These are phyloP conservation scores for Boletus fagicola DNA, from an alignment of 768 basidiomycete genomes.

Conservation along the genomic window DNA sequence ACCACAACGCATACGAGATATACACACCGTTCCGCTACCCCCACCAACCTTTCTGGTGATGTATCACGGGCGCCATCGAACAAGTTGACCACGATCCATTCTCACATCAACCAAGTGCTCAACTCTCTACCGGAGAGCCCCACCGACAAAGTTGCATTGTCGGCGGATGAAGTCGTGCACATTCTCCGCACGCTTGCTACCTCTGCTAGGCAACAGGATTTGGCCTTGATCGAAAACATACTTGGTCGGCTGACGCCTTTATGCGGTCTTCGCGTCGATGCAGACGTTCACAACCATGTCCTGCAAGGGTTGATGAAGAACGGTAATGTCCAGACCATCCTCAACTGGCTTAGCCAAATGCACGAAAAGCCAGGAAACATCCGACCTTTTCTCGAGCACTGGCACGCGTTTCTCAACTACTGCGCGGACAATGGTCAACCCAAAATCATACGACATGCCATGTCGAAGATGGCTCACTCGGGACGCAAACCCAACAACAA, in stretches of 20 bases:
- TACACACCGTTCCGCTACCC: neutral
- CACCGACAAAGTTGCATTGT: slow-evolving; percentile 13
- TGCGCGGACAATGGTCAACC: slow-evolving; percentile 33
- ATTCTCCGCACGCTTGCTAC: slow-evolving; percentile 47
- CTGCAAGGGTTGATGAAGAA: slow-evolving; percentile 47
- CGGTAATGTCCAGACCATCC: slow-evolving; percentile 43
- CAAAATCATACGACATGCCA: slow-evolving; percentile 30
- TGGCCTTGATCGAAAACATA: slow-evolving; percentile 53
- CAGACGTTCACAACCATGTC: slow-evolving; percentile 49
- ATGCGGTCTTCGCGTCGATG: slow-evolving; percentile 45
- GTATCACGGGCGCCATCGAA: slow-evolving; percentile 12
- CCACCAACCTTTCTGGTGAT: slow-evolving; percentile 7
- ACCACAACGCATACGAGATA: slow-evolving; percentile 11
- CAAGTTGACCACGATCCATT: slow-evolving; percentile 23
- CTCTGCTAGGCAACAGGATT: slow-evolving; percentile 52
- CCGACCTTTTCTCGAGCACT: slow-evolving; percentile 50
- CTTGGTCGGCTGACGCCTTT: slow-evolving; percentile 47
- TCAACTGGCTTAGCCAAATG: slow-evolving; percentile 55
- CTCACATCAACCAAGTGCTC: slow-evolving; percentile 25
- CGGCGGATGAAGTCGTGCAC: slow-evolving; percentile 32
- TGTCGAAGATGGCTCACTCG: slow-evolving; percentile 37
- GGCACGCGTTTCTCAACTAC: slow-evolving; percentile 51
- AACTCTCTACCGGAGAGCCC: slow-evolving; percentile 15
- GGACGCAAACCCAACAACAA: slow-evolving; percentile 43
- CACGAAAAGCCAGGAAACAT: slow-evolving; percentile 45